A percentile compares a stretch with the other conserved stretches of the same genome.
Conservation (phyloP, 768 basidiomycete genomes). For the Bullera alba region DNA sequence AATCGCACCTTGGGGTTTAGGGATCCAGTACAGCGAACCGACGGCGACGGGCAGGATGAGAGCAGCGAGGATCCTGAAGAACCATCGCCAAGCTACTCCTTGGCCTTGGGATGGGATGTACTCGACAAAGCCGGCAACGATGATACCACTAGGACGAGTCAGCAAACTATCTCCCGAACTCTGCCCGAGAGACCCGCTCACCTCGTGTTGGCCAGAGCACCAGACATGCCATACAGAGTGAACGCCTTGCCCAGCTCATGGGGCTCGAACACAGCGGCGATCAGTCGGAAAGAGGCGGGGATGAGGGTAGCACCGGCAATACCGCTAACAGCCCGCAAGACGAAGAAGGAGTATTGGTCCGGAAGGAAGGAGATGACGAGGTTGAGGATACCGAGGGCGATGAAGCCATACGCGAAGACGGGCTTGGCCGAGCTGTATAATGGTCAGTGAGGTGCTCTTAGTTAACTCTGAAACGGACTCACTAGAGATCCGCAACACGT, state of each 20-base stretch:
- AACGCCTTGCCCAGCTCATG: constrained; percentile 19
- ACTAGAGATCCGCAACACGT: constrained; percentile 28
- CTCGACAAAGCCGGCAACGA: constrained; percentile 22
- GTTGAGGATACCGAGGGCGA: constrained; percentile 17
- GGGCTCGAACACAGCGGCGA: constrained; percentile 22
- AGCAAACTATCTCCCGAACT: constrained; percentile 8
- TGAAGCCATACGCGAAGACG: constrained; percentile 24
- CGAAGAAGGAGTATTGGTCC: constrained; percentile 29
- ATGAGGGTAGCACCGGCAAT: constrained; percentile 21
- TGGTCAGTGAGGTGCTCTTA: too few relatives aligned
- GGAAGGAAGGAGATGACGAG: constrained; percentile 16
- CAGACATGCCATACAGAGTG: constrained; percentile 19
- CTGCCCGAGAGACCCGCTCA: background rate
- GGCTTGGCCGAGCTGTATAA: constrained; percentile 19
- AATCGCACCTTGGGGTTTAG: constrained; percentile 13
- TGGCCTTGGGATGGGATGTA: constrained; percentile 18
- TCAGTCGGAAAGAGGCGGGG: constrained; percentile 21
- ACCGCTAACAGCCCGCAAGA: constrained; percentile 25
- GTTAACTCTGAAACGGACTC: background rate
- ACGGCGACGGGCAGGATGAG: constrained; percentile 12
- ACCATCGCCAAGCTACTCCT: constrained; percentile 30
- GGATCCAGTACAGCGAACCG: constrained; percentile 14
- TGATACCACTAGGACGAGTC: constrained; percentile 17
- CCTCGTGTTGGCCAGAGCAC: constrained; percentile 22
- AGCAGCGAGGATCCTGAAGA: constrained; percentile 22